These are phyloP conservation scores for Daldinia decipiens DNA, from an alignment of 495 filamentous ascomycete species.

Conservation along the genomic window DNA sequence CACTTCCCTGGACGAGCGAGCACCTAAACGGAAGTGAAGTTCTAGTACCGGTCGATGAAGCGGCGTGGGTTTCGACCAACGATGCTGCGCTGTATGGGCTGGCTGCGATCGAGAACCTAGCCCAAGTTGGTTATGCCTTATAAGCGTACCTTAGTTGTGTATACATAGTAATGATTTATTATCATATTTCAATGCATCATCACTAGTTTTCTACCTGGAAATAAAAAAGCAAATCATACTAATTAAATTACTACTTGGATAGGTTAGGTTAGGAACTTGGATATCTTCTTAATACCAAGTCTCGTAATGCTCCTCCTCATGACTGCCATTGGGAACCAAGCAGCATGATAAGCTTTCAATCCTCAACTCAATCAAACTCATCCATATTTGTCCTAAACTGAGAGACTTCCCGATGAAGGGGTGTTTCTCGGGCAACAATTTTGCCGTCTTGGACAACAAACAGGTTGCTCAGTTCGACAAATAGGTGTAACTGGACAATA, in stretches of 20 bases:
- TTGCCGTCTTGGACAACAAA: background rate
- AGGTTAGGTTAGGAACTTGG: no score
- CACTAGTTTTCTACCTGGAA: no score
- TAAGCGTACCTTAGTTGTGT: background rate
- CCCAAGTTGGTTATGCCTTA: conserved; percentile 49
- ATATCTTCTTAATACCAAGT: background rate
- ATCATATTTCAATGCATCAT: no score
- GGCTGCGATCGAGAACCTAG: conserved; percentile 58
- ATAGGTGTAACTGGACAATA: no score
- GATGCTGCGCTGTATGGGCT: conserved; percentile 57
- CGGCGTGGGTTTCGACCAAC: conserved; percentile 56
- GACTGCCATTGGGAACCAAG: background rate
- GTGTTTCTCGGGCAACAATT: background rate
- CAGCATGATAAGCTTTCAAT: background rate
- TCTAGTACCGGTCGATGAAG: conserved; percentile 54
- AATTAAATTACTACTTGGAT: no score
- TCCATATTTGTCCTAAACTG: background rate
- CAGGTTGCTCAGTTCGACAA: background rate
- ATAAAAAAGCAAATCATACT: no score
- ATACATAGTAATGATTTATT: no score
- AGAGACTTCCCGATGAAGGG: background rate
- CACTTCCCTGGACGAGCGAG: conserved; percentile 48
- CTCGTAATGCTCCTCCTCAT: background rate
- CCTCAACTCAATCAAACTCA: background rate
- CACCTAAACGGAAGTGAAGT: conserved; percentile 50